phyloP scores from a whole-genome alignment of 2,329 filamentous ascomycete species.

The Sarocladium strictum region DNA sequence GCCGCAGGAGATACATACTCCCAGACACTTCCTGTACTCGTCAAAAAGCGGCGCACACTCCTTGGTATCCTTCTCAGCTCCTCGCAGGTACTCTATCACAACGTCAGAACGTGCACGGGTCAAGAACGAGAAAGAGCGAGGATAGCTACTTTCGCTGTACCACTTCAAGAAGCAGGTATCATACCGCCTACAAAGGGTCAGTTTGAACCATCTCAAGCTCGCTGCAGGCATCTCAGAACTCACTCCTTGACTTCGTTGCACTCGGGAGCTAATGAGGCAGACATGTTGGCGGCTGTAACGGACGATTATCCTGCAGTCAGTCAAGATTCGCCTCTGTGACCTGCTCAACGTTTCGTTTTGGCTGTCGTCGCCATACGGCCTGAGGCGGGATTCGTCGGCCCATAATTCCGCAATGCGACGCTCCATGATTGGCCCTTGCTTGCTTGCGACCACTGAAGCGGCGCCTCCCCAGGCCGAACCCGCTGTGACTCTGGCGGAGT shows the following conservation, averaged over 20 bases:
- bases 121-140: slow-evolving; percentile 13
- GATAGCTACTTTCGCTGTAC: slow-evolving; percentile 88
- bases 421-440: not conserved
- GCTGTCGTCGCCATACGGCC: not conserved
- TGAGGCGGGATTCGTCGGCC: not conserved
- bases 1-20: slow-evolving; percentile 47
- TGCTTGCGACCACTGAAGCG: not conserved
- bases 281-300: slow-evolving; percentile 52
- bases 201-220: not conserved
- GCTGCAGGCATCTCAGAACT: slow-evolving; percentile 22
- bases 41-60: slow-evolving; percentile 85
- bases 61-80: slow-evolving; percentile 70
- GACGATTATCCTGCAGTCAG: not conserved
- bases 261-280: slow-evolving; percentile 87
- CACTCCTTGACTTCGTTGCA: slow-evolving; percentile 97
- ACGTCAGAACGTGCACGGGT: slow-evolving; percentile 11
- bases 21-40: slow-evolving; percentile 81
- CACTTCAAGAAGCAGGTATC: slow-evolving; percentile 98
- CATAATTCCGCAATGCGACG: not conserved
- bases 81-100: slow-evolving; percentile 75
- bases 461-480: not conserved
- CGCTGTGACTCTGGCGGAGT: not conserved
- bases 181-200: slow-evolving; percentile 63
- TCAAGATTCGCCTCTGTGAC: not conserved
- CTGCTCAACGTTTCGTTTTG: not conserved